Conservation (phyloP, 2,329 filamentous ascomycete species). For the Colletotrichum filicis region DNA sequence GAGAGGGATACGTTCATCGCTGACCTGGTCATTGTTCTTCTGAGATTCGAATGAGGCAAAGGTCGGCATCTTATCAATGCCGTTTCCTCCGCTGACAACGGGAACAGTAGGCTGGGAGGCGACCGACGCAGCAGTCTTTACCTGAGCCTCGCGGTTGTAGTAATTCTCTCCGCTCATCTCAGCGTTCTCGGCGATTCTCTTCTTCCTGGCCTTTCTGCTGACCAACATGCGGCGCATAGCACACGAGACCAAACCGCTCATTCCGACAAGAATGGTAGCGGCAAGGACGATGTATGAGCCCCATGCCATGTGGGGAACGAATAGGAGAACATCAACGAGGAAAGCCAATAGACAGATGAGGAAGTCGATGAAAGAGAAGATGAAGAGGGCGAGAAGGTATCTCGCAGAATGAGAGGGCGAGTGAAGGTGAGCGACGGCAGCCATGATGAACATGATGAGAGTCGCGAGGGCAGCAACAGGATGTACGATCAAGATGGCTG, state of each 20-base stretch:
- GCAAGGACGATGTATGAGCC: conserved; percentile 93
- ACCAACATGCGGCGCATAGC: conserved; percentile 95
- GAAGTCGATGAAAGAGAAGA: conserved; percentile 87
- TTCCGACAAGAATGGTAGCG: conserved; percentile 85
- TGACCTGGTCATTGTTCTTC: conserved; percentile 68
- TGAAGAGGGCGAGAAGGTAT: conserved; percentile 86
- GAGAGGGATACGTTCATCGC: conserved; percentile 78
- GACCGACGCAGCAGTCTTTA: conserved; percentile 55
- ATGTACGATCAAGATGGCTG: conserved; percentile 90
- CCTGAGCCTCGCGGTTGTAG: conserved; percentile 76
- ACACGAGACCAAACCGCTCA: conserved; percentile 87
- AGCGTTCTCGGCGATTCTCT: conserved; percentile 90
- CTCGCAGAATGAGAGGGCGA: conserved; percentile 88
- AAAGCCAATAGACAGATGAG: conserved; percentile 88
- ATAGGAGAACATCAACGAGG: conserved; percentile 91
- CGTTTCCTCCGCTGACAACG: conserved; percentile 65
- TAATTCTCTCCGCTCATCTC: conserved; percentile 98
- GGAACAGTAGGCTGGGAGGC: conserved; percentile 69
- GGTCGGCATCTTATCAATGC: conserved; percentile 60
- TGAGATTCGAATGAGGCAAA: conserved; percentile 77
- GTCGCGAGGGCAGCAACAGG: conserved; percentile 89
- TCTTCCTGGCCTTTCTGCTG: conserved; percentile 91
- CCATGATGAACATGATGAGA: conserved; percentile 84
- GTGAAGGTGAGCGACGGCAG: conserved; percentile 86
- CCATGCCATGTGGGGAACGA: conserved; percentile 94